These are phyloP conservation scores for Penicillium corylophilum DNA, from an alignment of 2,329 filamentous ascomycete genomes.

Conservation along the genomic window DNA sequence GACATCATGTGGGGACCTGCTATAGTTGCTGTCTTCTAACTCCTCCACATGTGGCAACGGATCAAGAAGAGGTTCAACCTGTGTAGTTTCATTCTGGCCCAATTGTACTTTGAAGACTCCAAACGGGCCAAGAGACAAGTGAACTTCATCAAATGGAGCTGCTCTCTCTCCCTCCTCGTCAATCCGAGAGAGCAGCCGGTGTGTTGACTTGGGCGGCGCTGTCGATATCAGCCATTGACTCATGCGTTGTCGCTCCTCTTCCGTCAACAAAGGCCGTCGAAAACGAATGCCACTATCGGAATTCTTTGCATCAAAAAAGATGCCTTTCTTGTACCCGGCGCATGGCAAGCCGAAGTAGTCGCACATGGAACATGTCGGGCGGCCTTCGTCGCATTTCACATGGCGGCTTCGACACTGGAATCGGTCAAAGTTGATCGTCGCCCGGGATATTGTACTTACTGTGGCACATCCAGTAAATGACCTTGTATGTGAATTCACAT, in stretches of 20 bases:
- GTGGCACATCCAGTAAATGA: conserved; percentile 18
- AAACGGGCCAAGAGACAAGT: conserved; percentile 13
- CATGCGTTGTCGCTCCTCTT: conserved; percentile 35
- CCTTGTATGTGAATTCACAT: conserved; percentile 7
- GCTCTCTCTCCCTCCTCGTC: conserved; percentile 28
- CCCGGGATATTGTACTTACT: conserved; percentile 3
- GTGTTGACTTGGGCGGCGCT: conserved; percentile 27
- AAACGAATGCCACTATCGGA: conserved; percentile 29
- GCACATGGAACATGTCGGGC: conserved; percentile 43
- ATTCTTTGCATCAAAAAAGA: conserved; percentile 37
- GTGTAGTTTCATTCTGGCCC: background rate
- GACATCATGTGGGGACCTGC: conserved; percentile 5
- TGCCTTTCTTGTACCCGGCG: conserved; percentile 42
- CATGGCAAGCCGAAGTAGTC: conserved; percentile 36
- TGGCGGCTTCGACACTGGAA: conserved; percentile 42
- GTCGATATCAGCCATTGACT: conserved; percentile 36
- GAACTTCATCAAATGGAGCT: background rate
- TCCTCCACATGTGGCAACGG: background rate
- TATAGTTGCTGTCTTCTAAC: background rate
- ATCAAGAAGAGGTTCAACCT: background rate
- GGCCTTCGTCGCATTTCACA: conserved; percentile 48
- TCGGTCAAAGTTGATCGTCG: background rate
- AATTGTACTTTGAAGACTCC: conserved; percentile 13
- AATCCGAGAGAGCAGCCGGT: conserved; percentile 21
- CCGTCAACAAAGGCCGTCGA: conserved; percentile 48